Evolutionary conservation across 106 monocot species (phyloP).

Genomic region (Dendrobium catenatum): DNA sequence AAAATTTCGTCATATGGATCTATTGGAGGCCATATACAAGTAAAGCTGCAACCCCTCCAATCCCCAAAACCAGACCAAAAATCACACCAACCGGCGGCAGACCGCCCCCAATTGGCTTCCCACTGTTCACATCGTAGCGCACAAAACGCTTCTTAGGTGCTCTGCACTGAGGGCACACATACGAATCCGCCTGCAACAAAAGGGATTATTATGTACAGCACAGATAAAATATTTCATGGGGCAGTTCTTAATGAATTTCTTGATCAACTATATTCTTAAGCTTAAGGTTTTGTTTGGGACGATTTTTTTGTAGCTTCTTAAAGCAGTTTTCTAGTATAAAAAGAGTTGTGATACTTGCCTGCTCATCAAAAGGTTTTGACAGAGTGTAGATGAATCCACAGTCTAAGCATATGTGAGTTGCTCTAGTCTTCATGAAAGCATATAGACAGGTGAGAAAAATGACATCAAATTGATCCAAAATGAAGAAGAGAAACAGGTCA

Average conservation of each 20-base stretch:
- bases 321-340: too few relatives aligned
- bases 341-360: conserved; percentile 30
- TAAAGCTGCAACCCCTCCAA: conserved; percentile 82
- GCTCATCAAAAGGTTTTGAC: conserved; percentile 83
- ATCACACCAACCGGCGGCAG: conserved; percentile 78
- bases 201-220: too few relatives aligned
- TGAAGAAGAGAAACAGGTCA: background rate
- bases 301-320: too few relatives aligned
- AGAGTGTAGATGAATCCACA: conserved; percentile 94
- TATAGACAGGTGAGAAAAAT: background rate
- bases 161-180: conserved; percentile 89
- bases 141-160: conserved; percentile 93
- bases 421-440: conserved; percentile 64
- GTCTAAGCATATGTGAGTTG: conserved; percentile 95
- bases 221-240: too few relatives aligned
- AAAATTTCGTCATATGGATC: background rate
- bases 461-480: background rate
- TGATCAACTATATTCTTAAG: too few relatives aligned
- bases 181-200: conserved; percentile 69
- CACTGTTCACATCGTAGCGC: conserved; percentile 59
- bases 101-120: conserved; percentile 75
- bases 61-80: conserved; percentile 60
- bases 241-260: too few relatives aligned
- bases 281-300: too few relatives aligned
- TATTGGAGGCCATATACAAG: conserved; percentile 89